These are phyloP conservation scores for Theobroma cacao DNA, from an alignment of 345 rosid species.

Conservation along the genomic window DNA sequence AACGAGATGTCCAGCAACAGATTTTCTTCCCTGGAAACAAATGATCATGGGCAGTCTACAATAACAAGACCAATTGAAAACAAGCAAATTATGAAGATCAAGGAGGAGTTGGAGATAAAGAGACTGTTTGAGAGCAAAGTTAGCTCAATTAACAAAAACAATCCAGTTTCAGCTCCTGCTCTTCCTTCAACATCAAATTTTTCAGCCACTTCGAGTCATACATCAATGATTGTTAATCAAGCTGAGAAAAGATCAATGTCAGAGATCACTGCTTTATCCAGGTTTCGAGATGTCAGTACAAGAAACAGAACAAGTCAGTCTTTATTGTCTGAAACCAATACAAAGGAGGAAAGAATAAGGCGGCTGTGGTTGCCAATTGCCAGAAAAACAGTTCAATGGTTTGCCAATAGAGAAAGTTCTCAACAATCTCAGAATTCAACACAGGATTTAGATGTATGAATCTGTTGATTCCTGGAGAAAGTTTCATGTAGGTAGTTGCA, in stretches of 20 bases:
- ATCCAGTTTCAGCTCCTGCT: neutral
- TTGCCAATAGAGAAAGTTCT: slow-evolving; percentile 57
- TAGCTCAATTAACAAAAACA: slow-evolving; percentile 25
- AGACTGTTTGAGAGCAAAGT: slow-evolving; percentile 50
- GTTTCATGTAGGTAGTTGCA: neutral
- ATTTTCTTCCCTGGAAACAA: slow-evolving; percentile 29
- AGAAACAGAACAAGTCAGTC: slow-evolving; percentile 25
- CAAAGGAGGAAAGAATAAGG: slow-evolving; percentile 46
- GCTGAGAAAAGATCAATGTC: slow-evolving; percentile 65
- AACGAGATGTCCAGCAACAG: slow-evolving; percentile 49
- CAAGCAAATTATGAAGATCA: slow-evolving; percentile 36
- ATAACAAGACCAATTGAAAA: slow-evolving; percentile 22
- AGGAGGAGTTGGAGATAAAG: slow-evolving; percentile 66
- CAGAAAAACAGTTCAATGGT: slow-evolving; percentile 71
- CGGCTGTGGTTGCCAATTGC: slow-evolving; percentile 77
- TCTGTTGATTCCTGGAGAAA: neutral
- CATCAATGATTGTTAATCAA: slow-evolving; percentile 30
- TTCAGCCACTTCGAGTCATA: slow-evolving; percentile 1
- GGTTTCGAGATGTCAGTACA: slow-evolving; percentile 34
- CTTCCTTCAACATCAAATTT: slow-evolving; percentile 29
- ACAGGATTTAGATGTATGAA: slow-evolving; percentile 33
- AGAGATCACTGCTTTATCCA: slow-evolving; percentile 66
- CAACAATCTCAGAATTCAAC: slow-evolving; percentile 24
- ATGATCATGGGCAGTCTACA: neutral
- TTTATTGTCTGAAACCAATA: slow-evolving; percentile 21